Percentiles rank a stretch among this genome's conserved stretches.
These are phyloP conservation scores for Crassisporium funariophilum DNA, from an alignment of 768 basidiomycete genomes.

Conservation along the genomic window DNA sequence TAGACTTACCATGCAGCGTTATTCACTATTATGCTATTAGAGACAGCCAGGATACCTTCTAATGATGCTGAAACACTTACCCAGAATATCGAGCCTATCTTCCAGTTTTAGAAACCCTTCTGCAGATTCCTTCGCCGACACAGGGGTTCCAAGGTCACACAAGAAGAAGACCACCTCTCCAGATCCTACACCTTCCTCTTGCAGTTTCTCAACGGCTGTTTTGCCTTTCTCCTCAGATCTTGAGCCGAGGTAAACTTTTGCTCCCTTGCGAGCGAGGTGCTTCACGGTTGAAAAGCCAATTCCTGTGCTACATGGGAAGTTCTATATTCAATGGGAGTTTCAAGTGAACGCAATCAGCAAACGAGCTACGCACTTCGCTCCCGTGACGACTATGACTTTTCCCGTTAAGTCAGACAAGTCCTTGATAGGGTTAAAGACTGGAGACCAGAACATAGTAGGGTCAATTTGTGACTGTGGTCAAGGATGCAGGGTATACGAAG, in stretches of 20 bases:
- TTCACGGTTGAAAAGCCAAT: slow-evolving; percentile 50
- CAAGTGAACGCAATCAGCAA: too few species aligned
- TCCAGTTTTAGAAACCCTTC: slow-evolving; percentile 14
- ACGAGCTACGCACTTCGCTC: slow-evolving; percentile 5
- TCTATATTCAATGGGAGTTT: too few species aligned
- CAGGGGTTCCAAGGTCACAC: slow-evolving; percentile 13
- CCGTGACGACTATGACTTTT: slow-evolving; percentile 9
- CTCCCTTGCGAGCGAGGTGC: slow-evolving; percentile 47
- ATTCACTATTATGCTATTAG: too few species aligned
- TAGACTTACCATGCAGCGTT: slow-evolving; percentile 4
- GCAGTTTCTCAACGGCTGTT: slow-evolving; percentile 11
- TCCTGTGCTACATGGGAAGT: slow-evolving; percentile 35
- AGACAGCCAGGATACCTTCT: too few species aligned
- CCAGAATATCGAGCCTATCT: slow-evolving; percentile 14
- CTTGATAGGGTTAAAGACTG: slow-evolving; percentile 11
- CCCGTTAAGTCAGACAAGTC: slow-evolving; percentile 19
- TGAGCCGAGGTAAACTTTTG: slow-evolving; percentile 54
- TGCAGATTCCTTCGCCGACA: slow-evolving; percentile 7
- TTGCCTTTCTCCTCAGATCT: slow-evolving; percentile 38
- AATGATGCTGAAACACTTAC: slow-evolving; percentile 1
- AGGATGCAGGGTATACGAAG: too few species aligned
- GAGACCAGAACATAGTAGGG: too few species aligned
- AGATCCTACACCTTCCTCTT: slow-evolving; percentile 7
- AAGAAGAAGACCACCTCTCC: slow-evolving; percentile 13
- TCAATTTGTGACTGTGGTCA: too few species aligned